Base-by-base conservation (phyloP, 768 basidiomycete genomes). In the Serpula lacrymans region DNA sequence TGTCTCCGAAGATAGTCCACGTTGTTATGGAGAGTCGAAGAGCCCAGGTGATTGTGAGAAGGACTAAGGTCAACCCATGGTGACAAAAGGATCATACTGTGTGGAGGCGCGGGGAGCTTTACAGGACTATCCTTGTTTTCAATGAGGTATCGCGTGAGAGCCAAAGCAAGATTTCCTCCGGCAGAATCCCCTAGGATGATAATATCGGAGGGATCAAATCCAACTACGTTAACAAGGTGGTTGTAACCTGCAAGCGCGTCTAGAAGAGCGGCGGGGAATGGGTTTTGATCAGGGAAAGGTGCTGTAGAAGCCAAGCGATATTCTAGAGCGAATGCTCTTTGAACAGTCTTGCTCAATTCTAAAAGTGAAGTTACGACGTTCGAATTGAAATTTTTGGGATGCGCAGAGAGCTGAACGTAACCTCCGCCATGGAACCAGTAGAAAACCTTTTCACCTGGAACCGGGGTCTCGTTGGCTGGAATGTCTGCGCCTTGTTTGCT, bases 171-270 rank as follows among this genome's bases (percentile, higher is more conserved):
- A 58, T 89, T 84, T 4, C 72, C 88, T 3, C 88, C 88, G 0
- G 88, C 85, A 1, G 84, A 89, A 55, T 91, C 87, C 3, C 88
- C 88, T 14, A 68, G 68, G 16, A 89, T 36, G 40, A 86, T 69
- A 52, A 91, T 81, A 49, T 85, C 64, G 13, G 64, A 57, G 0
- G 85, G 75, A 2, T 66, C 47, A 54, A 86, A 80, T 0, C 78
- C 75, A 20, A 82, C 63, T 7, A 53, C 62, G 35, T 74, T 65
- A 26, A 84, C 68, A 16, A 89, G 79, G 57, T 89, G 82, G 33
- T 72, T 62, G 58, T 89, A 92, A 6, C 82, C 87, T 2, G 83
- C 75, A 8, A 90, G 61, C 3, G 78, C 80, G 53, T 92, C 88
- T 11, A 91, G 62, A 1, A 92, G 67, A 14, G 84, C 84, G 0